Base-by-base conservation (phyloP, 2,329 filamentous ascomycete species). In the Aspergillus jensenii region DNA sequence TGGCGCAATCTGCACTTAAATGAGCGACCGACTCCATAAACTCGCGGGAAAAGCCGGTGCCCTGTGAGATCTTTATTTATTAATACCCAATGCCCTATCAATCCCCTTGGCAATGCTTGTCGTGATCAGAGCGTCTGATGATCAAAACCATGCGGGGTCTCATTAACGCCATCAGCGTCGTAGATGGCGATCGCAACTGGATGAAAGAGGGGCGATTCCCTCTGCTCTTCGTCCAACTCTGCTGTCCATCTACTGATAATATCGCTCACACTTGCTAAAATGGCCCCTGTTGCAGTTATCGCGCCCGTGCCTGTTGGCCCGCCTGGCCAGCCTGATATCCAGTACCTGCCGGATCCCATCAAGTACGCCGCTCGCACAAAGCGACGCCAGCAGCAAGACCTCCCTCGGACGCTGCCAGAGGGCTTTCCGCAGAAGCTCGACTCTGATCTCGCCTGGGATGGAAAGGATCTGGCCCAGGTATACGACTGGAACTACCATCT, bases 401-500 rank as follows among this genome's bases (percentile, higher is more conserved):
- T 73, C 1, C 17, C 53, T 0, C 59, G 47, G 4, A 54, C 60
- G 3, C 65, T 82, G 0, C 79, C 79, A 0, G 52, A 64, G 1
- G 77, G 75, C 0, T 82, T 80, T 59, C 79, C 79, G 0, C 23
- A 62, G 21, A 58, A 76, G 40, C 61, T 82, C 1, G 60, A 69
- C 2, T 79, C 77, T 0, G 69, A 77, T 4, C 68, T 82, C 1
- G 79, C 81, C 0, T 82, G 80, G 79, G 76, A 81, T 37, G 78
- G 76, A 4, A 71, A 71, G 17, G 70, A 74, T 4, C 63, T 81
- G 14, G 67, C 63, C 6, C 59, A 64, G 1, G 65, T 66, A 2
- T 76, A 75, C 60, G 68, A 81, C 51, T 81, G 78, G 74, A 72
- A 71, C 2, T 76, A 75, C 52, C 64, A 69, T 33, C 64, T 80